A percentile compares a stretch with the other conserved stretches of the same genome.
Evolutionary conservation across 352 stramenopile species (phyloP).

Genomic region (Globisporangium yorkense): DNA sequence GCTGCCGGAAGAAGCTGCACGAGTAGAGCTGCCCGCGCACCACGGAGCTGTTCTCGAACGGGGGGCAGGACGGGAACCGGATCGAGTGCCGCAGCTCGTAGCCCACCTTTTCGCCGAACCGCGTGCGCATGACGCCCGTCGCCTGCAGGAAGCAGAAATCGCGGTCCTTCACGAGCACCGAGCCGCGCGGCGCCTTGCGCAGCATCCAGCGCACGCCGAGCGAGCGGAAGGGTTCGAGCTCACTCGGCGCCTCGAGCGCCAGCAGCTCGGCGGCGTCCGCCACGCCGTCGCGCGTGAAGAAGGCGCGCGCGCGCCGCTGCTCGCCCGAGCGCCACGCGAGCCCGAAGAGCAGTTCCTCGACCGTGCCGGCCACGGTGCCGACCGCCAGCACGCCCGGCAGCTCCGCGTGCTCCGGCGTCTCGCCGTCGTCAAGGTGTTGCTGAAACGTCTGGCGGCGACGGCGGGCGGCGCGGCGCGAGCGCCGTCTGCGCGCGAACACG

Average conservation of each 20-base stretch:
- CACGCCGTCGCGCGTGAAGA: conserved; percentile 36
- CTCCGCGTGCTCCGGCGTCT: conserved; percentile 11
- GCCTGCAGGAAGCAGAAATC: conserved; percentile 47
- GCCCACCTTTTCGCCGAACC: conserved; percentile 27
- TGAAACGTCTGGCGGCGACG: no score
- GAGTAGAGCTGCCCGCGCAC: conserved; percentile 60
- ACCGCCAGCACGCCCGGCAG: conserved; percentile 30
- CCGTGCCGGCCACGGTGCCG: conserved; percentile 29
- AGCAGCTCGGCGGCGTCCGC: conserved; percentile 37
- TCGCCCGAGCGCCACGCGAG: conserved; percentile 28
- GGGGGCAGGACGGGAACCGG: conserved; percentile 42
- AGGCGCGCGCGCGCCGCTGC: conserved; percentile 23
- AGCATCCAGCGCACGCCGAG: conserved; percentile 42
- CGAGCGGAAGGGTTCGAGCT: conserved; percentile 31
- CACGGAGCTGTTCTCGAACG: conserved; percentile 42
- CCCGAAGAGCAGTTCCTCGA: conserved; percentile 44
- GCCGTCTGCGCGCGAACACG: conserved; percentile 32
- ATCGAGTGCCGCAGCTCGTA: conserved; percentile 58
- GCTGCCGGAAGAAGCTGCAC: conserved; percentile 63
- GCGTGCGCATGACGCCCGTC: conserved; percentile 23
- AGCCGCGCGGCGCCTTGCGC: conserved; percentile 26
- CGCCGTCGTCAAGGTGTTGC: background rate
- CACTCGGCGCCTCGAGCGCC: conserved; percentile 22
- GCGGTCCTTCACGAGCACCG: conserved; percentile 36
- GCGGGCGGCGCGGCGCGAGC: no score